Conservation (phyloP, 768 basidiomycete genomes). For the Leccinum uliginosum region DNA sequence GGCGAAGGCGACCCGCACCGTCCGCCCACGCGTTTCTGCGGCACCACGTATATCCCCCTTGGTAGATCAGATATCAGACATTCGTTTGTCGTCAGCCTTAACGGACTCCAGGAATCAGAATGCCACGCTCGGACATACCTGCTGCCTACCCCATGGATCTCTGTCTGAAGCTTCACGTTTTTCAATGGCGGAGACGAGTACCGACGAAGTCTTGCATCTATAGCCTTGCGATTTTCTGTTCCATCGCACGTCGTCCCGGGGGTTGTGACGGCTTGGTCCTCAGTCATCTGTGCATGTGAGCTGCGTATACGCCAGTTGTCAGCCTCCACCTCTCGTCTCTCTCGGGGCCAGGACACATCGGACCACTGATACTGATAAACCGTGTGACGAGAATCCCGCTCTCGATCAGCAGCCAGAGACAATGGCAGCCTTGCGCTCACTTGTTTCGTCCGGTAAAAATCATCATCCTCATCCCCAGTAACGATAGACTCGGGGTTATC, state of each 20-base stretch:
- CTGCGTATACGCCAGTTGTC: constrained; percentile 13
- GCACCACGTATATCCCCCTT: constrained; percentile 13
- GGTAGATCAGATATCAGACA: not conserved
- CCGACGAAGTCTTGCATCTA: not conserved
- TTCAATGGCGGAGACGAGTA: constrained; percentile 2
- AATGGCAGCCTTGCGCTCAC: constrained; percentile 4
- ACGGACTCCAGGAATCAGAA: not conserved
- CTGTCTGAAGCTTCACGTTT: not conserved
- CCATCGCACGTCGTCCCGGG: not conserved
- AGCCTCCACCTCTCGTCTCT: constrained; percentile 3
- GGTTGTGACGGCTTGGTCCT: not conserved
- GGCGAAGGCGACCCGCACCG: not conserved
- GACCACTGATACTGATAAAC: not conserved
- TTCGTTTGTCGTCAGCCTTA: not conserved
- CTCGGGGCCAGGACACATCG: not conserved
- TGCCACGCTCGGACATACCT: not conserved
- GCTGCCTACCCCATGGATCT: not conserved
- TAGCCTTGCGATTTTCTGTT: not conserved
- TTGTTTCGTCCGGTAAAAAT: constrained; percentile 9
- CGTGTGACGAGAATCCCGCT: not conserved
- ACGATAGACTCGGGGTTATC: not conserved
- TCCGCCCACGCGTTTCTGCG: constrained; percentile 13
- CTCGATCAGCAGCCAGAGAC: not conserved
- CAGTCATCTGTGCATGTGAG: not conserved
- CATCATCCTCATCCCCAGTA: not conserved